Percentiles rank a stretch among this genome's conserved stretches.
Evolutionary conservation across 2,329 filamentous ascomycete genomes (phyloP).

Genomic region (Xylaria sp.): DNA sequence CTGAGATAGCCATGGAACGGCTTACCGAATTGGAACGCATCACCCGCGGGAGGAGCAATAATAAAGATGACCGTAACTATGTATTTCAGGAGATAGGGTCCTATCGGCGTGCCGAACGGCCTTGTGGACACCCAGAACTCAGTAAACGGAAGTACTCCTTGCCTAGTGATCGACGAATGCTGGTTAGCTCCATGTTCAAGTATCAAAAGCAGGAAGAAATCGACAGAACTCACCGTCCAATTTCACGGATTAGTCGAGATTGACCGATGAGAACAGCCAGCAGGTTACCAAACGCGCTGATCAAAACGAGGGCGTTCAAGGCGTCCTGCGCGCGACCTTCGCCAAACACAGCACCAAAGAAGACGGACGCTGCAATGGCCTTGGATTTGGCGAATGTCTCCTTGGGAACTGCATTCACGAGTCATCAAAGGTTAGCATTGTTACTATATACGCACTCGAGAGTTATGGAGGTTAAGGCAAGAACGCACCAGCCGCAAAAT

Average conservation of each 20-base stretch:
- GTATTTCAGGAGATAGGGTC: slow-evolving; percentile 64
- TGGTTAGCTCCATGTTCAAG: neutral
- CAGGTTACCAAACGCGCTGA: slow-evolving; percentile 65
- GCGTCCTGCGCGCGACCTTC: slow-evolving; percentile 52
- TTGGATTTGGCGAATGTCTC: slow-evolving; percentile 56
- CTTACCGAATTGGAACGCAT: slow-evolving; percentile 66
- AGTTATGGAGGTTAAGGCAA: neutral
- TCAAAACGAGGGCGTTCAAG: slow-evolving; percentile 61
- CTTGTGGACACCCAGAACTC: slow-evolving; percentile 65
- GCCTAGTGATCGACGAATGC: slow-evolving; percentile 43
- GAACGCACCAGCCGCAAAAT: slow-evolving; percentile 57
- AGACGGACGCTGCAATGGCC: slow-evolving; percentile 60
- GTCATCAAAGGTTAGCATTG: too few species aligned
- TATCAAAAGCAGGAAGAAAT: neutral
- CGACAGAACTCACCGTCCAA: slow-evolving; percentile 50
- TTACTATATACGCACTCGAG: slow-evolving; percentile 24
- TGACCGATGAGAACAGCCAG: slow-evolving; percentile 59
- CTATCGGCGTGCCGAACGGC: slow-evolving; percentile 67
- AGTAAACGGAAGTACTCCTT: slow-evolving; percentile 64
- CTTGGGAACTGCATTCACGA: slow-evolving; percentile 49
- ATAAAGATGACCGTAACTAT: slow-evolving; percentile 63
- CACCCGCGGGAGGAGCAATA: slow-evolving; percentile 63
- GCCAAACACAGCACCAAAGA: slow-evolving; percentile 65
- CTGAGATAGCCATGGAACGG: neutral
- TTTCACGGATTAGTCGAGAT: slow-evolving; percentile 65